Evolutionary conservation across 164 flowering plant species (phyloP), one percentile per base, ranked within the genome.

Genomic region (Kalanchoe fedtschenkoi): DNA sequence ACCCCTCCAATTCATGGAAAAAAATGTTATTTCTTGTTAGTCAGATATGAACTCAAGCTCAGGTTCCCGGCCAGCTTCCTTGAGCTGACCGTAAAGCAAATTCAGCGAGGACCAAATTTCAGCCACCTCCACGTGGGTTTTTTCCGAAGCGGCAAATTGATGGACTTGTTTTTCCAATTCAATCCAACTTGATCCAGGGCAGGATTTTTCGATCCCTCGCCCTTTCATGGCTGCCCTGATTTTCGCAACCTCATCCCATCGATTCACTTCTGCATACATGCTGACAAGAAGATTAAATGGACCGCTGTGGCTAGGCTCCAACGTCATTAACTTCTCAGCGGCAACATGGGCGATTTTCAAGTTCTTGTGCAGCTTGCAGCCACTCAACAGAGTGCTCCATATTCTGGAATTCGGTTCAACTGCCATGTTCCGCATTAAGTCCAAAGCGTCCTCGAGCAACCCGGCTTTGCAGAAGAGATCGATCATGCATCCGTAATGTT

Each of bases 401-500:
- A 87, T 76, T 24, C 78, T 73, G 24, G 89, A 64, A 62, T 89
- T 87, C 2, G 95, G 90, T 63, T 77, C 74, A 33, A 79, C 65
- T 39, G 44, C 67, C 95, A 85, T 89, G 64, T 62, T 66, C 66
- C 66, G 26, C 37, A 86, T 81, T 69, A 87, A 63, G 33, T 67
- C 75, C 34, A 85, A 47, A 10, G 95, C 95, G 13, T 87, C 90
- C 29, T 80, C 75, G 3, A 89, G 77, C 60, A 80, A 62, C 28
- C 95, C 90, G 30, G 83, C 82, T 65, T 80, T 84, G 67, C 87
- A 66, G 14, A 85, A 68, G 16, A 89, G 81, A 78, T 85, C 97
- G 61, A 89, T 79, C 82, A 89, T 74, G 74, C 95, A 89, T 13
- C 97, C 95, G 17, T 87, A 87, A 69, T 89, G 97, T 65, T 80